phyloP scores from a whole-genome alignment of 257 asterid genomes.

The Parsonsia alboflavescens region DNA sequence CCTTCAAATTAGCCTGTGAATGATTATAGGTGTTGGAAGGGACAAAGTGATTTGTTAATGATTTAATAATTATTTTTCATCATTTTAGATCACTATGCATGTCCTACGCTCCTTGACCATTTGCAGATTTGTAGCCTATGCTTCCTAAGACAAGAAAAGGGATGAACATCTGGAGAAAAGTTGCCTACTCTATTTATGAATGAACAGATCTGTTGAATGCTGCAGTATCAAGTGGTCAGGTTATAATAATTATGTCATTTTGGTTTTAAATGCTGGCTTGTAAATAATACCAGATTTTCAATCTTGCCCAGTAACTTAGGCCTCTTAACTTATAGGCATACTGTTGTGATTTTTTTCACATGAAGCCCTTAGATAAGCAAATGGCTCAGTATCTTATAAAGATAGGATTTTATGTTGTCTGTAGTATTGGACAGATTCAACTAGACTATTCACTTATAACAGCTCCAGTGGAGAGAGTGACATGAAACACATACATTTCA shows the following conservation, averaged over 20 bases:
- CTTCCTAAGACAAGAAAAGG: background rate
- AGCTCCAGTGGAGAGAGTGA: conserved; percentile 15
- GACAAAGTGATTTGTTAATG: background rate
- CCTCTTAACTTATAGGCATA: background rate
- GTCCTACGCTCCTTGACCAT: background rate
- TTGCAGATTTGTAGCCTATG: background rate
- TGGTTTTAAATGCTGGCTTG: background rate
- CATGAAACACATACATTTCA: conserved; percentile 18
- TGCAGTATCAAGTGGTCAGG: background rate
- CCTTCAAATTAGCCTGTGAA: background rate
- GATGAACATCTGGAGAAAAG: background rate
- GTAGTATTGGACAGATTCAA: conserved; percentile 7
- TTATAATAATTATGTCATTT: too few relatives aligned
- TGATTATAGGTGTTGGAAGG: background rate
- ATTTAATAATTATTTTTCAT: background rate
- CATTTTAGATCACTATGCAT: background rate
- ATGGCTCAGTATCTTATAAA: background rate
- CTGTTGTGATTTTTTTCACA: background rate
- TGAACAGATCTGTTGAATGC: background rate
- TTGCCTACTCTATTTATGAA: background rate
- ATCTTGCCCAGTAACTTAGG: background rate
- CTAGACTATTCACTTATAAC: conserved; percentile 11
- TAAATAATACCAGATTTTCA: background rate
- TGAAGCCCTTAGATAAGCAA: background rate
- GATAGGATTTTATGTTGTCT: conserved; percentile 15